Evolutionary conservation across 2,329 filamentous ascomycete species (phyloP).

Genomic region (Oidium heveae): DNA sequence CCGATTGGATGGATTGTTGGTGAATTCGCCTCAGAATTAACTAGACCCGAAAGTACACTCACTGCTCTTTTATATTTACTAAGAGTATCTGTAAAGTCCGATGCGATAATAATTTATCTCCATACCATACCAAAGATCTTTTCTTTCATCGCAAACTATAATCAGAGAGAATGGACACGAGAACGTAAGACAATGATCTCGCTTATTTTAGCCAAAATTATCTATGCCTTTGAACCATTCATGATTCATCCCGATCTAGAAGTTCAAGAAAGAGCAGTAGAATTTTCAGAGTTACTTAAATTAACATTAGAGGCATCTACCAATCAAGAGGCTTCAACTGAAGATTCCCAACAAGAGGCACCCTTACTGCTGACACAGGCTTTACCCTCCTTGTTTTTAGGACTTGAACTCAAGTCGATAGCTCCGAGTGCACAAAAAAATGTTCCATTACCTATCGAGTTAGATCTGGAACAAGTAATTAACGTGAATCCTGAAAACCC

Average conservation of each 20-base stretch:
- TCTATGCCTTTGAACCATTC: slow-evolving; percentile 59
- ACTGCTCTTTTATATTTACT: slow-evolving; percentile 46
- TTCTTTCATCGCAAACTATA: slow-evolving; percentile 39
- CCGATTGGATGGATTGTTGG: slow-evolving; percentile 69
- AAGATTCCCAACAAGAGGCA: slow-evolving; percentile 32
- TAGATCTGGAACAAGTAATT: slow-evolving; percentile 64
- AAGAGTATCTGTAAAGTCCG: slow-evolving; percentile 25
- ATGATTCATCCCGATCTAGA: slow-evolving; percentile 67
- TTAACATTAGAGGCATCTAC: slow-evolving; percentile 61
- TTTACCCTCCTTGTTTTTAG: slow-evolving; percentile 65
- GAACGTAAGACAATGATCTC: slow-evolving; percentile 50
- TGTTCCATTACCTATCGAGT: slow-evolving; percentile 49
- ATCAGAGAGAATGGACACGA: slow-evolving; percentile 40
- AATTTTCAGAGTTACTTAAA: slow-evolving; percentile 74
- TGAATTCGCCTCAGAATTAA: slow-evolving; percentile 56
- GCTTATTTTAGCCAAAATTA: slow-evolving; percentile 55
- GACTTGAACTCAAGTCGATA: slow-evolving; percentile 79
- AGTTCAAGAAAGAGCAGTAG: slow-evolving; percentile 82
- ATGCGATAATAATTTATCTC: slow-evolving; percentile 51
- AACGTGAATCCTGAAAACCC: slow-evolving; percentile 47
- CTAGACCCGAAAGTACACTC: slow-evolving; percentile 45
- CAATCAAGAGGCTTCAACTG: slow-evolving; percentile 33
- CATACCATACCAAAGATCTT: slow-evolving; percentile 78
- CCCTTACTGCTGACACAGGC: slow-evolving; percentile 75
- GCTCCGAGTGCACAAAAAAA: slow-evolving; percentile 61